Base-by-base conservation (phyloP, 1,284 basidiomycete genomes). In the Ustilago xerochloae region DNA sequence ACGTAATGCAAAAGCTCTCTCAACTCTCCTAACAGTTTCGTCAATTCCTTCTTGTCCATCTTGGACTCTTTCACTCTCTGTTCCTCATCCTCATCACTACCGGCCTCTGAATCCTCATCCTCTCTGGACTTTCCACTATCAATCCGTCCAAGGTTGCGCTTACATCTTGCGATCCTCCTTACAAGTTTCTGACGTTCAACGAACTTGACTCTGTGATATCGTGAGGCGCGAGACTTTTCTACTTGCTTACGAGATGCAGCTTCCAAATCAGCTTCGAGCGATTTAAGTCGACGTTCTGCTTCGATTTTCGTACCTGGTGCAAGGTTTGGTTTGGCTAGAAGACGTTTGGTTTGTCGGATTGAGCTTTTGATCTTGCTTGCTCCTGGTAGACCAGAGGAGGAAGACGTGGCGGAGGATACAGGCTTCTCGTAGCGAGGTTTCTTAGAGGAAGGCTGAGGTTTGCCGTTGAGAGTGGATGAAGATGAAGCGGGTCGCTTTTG, bases 191-290 rank as follows among this genome's bases (percentile, higher is more conserved):
- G 74, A 12, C 69, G 36, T 46, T 69, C 74, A 33, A 79, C 74
- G 39, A 79, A 79, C 38, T 74, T 77, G 52, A 79, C 51, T 16
- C 67, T 58, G 46, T 79, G 77, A 43, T 79, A 79, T 3, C 69
- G 52, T 1, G 43, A 43, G 5, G 76, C 63, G 8, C 64, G 62
- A 6, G 60, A 61, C 38, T 69, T 67, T 43, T 78, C 76, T 2
- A 63, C 56, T 38, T 69, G 61, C 13, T 64, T 62, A 47, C 62
- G 56, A 8, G 62, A 43, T 2, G 54, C 64, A 9, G 51, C 30
- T 26, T 68, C 69, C 35, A 79, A 29, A 54, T 79, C 77, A 10
- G 62, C 46, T 35, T 77, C 60, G 35, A 78, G 70, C 0, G 78
- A 52, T 8, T 59, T 60, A 26, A 80, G 73, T 18, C 74, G 54